Base-by-base conservation (phyloP, 2,329 filamentous ascomycete genomes). In the Pseudophaeomoniella oleicola region DNA sequence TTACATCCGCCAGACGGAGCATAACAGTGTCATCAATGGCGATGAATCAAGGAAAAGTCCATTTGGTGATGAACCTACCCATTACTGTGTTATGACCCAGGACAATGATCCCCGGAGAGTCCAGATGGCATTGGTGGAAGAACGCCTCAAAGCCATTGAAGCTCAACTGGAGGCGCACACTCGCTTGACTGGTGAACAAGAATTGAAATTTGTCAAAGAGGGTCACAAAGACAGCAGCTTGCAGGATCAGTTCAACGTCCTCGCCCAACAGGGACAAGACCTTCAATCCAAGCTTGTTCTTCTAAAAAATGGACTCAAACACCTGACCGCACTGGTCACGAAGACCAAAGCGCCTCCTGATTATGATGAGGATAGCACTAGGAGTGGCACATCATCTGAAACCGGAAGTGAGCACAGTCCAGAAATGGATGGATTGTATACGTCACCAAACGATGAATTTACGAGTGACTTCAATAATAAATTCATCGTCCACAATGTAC, bases 381-480 rank as follows among this genome's bases (percentile, higher is more conserved):
- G 51, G 13, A 44, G 46, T 5, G 55, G 49, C 30, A 42, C 39
- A 5, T 52, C 53, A 38, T 44, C 48, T 2, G 65, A 67, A 4
- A 54, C 62, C 10, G 62, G 66, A n/a, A 72, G 76, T 35, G 69
- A 71, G 29, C 69, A 69, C 16, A 59, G 66, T 36, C 48, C 57
- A 15, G 64, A 70, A 19, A 49, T 64, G 18, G 66, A 69, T 32
- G 71, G 68, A 11, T 63, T 80, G 37, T 77, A 84, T 44, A 71
- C 79, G 2, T 75, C 78, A 2, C 73, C 79, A 1, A 72, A 78
- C 3, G 74, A 81, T 12, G 86, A 94, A 45, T 88, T 88, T 46
- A 78, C 83, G 34, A 94, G 82, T 56, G 87, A 96, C 53, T 98
- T 94, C 66, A 90, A 92, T 55, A 98, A 98, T 52, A 81, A 90